Evolutionary conservation across 208 protist genomes (phyloP), one percentile per base, ranked within the genome.

Genomic region (Crithidia mellificae): DNA sequence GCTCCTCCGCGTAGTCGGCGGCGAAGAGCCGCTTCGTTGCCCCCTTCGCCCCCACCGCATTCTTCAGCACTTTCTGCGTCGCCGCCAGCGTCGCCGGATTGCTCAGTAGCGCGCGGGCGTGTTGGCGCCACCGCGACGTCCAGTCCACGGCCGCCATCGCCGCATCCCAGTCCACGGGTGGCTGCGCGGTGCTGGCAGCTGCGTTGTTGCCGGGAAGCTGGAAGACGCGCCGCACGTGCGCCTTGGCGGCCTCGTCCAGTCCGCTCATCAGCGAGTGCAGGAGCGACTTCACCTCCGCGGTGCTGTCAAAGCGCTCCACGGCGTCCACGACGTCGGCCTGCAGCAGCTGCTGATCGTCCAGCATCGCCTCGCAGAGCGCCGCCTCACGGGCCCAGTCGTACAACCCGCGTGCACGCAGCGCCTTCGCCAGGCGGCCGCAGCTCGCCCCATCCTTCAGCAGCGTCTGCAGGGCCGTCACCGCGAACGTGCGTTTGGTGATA

Each of bases 321-420:
- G 83, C 50, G 24, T 71, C 54, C 6, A 46, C 63, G 30, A 80
- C 77, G 39, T 92, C 90, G 9, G 75, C 71, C 41, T 78, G 72
- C 32, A 81, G 63, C 38, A 87, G 72, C 52, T 77, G 63, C 29
- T 64, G 25, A 50, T 77, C 68, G 47, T 83, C 75, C 34, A 80
- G 72, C 77, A 90, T 90, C n/a, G 86, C 80, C 51, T 84, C 87
- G 64, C 83, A 91, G 17, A 95, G 73, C n/a, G 83, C 61, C 3
- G 81, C 80, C 41, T 92, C 83, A 38, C 81, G 86, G 46, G 74
- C 75, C 41, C 83, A 79, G 34, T 87, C 72, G 61, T 87, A 67
- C 6, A 87, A 59, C 4, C 67, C 63, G 12, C 24, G 47, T 22
- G 62, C 63, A 0, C 72, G 75, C 12, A 93, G 81, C 8, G 68